Evolutionary conservation across 2,329 filamentous ascomycete species (phyloP).

Genomic region (Penicillium sp.): DNA sequence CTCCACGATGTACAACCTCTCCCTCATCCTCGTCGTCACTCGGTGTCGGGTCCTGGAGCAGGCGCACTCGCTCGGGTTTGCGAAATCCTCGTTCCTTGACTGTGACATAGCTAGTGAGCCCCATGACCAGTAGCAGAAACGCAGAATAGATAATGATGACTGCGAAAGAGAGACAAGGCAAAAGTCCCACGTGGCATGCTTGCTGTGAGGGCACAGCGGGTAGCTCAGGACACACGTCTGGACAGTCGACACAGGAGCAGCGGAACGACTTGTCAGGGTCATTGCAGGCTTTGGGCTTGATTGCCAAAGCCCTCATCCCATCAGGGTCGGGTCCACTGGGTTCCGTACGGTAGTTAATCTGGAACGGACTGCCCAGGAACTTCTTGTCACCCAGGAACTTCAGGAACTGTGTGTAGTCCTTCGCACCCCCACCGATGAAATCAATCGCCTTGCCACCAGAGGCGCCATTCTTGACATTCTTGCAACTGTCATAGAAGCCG

Average conservation of each 20-base stretch:
- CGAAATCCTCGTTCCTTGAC: constrained; percentile 69
- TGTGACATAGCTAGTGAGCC: constrained; percentile 67
- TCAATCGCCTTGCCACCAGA: constrained; percentile 92
- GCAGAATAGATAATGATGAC: constrained; percentile 82
- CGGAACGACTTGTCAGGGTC: constrained; percentile 78
- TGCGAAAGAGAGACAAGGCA: constrained; percentile 92
- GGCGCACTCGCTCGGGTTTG: constrained; percentile 74
- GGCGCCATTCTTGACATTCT: constrained; percentile 96
- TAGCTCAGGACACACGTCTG: constrained; percentile 74
- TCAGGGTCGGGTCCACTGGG: constrained; percentile 56
- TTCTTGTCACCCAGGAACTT: constrained; percentile 94
- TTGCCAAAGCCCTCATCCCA: constrained; percentile 66
- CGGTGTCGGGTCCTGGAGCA: constrained; percentile 76
- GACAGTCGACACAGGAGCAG: constrained; percentile 92
- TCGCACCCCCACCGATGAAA: constrained; percentile 90
- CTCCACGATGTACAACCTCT: constrained; percentile 70
- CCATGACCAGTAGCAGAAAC: constrained; percentile 63
- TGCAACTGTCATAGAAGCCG: constrained; percentile 94
- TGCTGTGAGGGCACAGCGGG: constrained; percentile 66
- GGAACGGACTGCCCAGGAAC: constrained; percentile 84
- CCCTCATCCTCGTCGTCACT: constrained; percentile 95
- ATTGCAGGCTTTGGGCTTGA: constrained; percentile 80
- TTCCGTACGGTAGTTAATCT: constrained; percentile 80
- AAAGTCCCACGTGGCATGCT: constrained; percentile 73
- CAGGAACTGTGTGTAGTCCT: constrained; percentile 79